Base-by-base conservation (phyloP, 208 protist species). In the Novymonas esmeraldas region DNA sequence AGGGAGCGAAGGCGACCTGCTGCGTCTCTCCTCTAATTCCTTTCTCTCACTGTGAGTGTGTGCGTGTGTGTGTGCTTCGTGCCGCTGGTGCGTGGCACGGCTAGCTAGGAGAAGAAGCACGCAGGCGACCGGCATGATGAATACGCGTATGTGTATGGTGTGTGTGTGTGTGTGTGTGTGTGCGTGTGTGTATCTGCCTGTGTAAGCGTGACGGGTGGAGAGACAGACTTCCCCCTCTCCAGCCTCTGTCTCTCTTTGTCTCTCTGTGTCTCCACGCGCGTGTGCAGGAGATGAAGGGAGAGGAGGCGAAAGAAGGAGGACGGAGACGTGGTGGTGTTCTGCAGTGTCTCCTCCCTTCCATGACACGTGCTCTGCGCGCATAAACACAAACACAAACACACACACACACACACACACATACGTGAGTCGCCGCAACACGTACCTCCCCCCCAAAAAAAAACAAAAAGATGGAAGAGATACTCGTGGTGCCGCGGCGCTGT, bases 11-110 rank as follows among this genome's bases (percentile, higher is more conserved):
- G n/a, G n/a, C n/a, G n/a, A n/a, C n/a, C n/a, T n/a, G n/a, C n/a
- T n/a, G n/a, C 14, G 44, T 22, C 44, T 16, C 44, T 20, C n/a
- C 51, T 29, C 42, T 58, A 5, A 59, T 63, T 56, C 36, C 56
- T 28, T 71, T 57, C 22, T 48, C 6, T 38, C 41, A 7, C 9
- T 60, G 39, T 48, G 38, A 2, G 5, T 31, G 18, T 41, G 20
- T 28, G 2, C 49, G 33, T 51, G 18, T 51, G 46, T 51, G 22
- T 51, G 46, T 24, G 46, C n/a, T n/a, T n/a, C n/a, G n/a, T n/a
- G n/a, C n/a, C n/a, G n/a, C n/a, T n/a, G n/a, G n/a, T n/a, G n/a
- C n/a, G n/a, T n/a, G n/a, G n/a, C n/a, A n/a, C n/a, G n/a, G n/a
- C n/a, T n/a, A n/a, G n/a, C n/a, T n/a, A n/a, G n/a, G n/a, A n/a